These are phyloP conservation scores for Cutaneotrichosporon mucoides DNA, from an alignment of 1,284 basidiomycete species.

Conservation along the genomic window DNA sequence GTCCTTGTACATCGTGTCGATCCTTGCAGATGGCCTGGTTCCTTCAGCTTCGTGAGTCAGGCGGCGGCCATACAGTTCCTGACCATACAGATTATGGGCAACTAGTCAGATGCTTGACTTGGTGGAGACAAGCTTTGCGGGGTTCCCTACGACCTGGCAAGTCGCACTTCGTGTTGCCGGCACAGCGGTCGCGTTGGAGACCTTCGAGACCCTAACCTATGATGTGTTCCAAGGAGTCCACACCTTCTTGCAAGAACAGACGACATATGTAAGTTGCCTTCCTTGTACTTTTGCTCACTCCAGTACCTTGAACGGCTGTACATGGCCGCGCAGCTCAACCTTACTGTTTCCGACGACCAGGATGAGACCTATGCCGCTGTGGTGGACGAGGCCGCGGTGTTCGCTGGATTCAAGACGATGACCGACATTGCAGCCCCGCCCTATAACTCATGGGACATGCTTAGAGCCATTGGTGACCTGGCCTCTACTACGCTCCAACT, in stretches of 20 bases:
- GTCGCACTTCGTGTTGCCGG: not conserved
- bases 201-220: not conserved
- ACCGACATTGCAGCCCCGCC: not conserved
- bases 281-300: too few relatives aligned
- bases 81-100: constrained; percentile 2
- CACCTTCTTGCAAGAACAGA: too few relatives aligned
- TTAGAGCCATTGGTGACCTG: constrained; percentile 64
- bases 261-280: too few relatives aligned
- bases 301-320: constrained; percentile 70
- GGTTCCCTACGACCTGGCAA: not conserved
- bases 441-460: constrained; percentile 19
- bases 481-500: constrained; percentile 57
- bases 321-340: constrained; percentile 65
- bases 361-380: constrained; percentile 67
- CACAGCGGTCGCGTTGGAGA: not conserved
- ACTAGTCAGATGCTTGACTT: constrained; percentile 4
- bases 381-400: constrained; percentile 64
- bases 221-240: not conserved
- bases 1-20: not conserved
- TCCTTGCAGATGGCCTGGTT: not conserved
- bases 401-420: constrained; percentile 23
- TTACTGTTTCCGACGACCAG: constrained; percentile 69
- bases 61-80: not conserved
- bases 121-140: constrained; percentile 6
- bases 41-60: not conserved